Evolutionary conservation across 2,329 filamentous ascomycete genomes (phyloP).

Genomic region (Shiraia bambusicola): DNA sequence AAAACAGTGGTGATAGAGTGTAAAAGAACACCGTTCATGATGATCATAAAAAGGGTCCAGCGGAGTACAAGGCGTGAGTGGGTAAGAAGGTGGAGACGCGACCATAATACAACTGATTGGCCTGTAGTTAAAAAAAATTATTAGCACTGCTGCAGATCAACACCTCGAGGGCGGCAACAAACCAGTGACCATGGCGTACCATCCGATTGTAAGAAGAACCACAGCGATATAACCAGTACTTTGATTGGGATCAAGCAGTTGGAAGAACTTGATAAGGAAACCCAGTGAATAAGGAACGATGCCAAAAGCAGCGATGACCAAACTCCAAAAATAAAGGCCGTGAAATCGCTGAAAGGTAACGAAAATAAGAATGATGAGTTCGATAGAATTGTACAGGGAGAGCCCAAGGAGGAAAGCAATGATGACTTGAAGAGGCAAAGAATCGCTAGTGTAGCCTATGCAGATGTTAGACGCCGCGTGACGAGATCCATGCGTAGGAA

Average conservation of each 20-base stretch:
- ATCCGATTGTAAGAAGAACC: constrained; percentile 53
- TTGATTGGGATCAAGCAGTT: constrained; percentile 28
- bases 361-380: constrained; percentile 51
- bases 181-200: constrained; percentile 61
- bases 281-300: constrained; percentile 52
- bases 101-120: constrained; percentile 63
- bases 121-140: constrained; percentile 37
- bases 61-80: constrained; percentile 53
- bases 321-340: constrained; percentile 54
- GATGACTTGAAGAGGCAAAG: constrained; percentile 32
- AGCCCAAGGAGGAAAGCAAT: constrained; percentile 42
- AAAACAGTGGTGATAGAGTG: constrained; percentile 59
- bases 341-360: constrained; percentile 51
- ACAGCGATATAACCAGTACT: constrained; percentile 43
- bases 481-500: background rate
- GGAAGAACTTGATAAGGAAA: constrained; percentile 50
- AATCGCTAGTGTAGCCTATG: constrained; percentile 36
- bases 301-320: constrained; percentile 47
- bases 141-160: constrained; percentile 8
- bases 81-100: constrained; percentile 61
- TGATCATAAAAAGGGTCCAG: constrained; percentile 59
- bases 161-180: background rate
- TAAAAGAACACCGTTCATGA: constrained; percentile 55
- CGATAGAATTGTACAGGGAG: constrained; percentile 46
- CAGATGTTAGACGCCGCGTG: background rate